Conservation (phyloP, 805 yeast genomes). For the Brettanomyces custersianus region DNA sequence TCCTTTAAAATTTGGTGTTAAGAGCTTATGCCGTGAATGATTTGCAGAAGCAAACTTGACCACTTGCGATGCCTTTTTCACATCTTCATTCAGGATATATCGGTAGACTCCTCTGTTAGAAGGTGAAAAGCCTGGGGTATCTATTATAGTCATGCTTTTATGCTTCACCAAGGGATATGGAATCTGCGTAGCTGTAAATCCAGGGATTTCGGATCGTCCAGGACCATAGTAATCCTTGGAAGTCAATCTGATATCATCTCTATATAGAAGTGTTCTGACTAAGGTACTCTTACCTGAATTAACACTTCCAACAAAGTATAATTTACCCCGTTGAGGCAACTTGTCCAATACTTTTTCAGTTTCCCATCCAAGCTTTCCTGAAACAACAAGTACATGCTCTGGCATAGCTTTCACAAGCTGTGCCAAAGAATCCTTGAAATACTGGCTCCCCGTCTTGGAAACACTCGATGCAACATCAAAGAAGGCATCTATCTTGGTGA, state of each 20-base stretch:
- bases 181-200: constrained; percentile 51
- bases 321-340: constrained; percentile 28
- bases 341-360: constrained; percentile 27
- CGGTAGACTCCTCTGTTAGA: constrained; percentile 21
- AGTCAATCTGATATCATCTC: constrained; percentile 10
- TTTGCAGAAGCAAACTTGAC: constrained; percentile 4
- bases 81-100: constrained; percentile 14
- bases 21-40: constrained; percentile 3
- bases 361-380: constrained; percentile 49
- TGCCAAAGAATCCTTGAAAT: constrained; percentile 25
- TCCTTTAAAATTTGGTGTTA: constrained; percentile 6
- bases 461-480: constrained; percentile 14
- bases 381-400: constrained; percentile 35
- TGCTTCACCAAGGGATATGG: constrained; percentile 14
- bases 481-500: constrained; percentile 33
- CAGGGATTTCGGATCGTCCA: constrained; percentile 49
- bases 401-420: constrained; percentile 21
- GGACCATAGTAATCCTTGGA: constrained; percentile 31
- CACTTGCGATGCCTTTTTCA: constrained; percentile 5
- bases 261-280: constrained; percentile 33
- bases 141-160: constrained; percentile 23
- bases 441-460: constrained; percentile 19
- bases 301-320: constrained; percentile 55
- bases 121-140: constrained; percentile 39
- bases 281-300: constrained; percentile 66